A percentile compares a stretch with the other conserved stretches of the same genome.
These are phyloP conservation scores for Warburgia ugandensis DNA, from an alignment of 164 flowering plant genomes.

Conservation along the genomic window DNA sequence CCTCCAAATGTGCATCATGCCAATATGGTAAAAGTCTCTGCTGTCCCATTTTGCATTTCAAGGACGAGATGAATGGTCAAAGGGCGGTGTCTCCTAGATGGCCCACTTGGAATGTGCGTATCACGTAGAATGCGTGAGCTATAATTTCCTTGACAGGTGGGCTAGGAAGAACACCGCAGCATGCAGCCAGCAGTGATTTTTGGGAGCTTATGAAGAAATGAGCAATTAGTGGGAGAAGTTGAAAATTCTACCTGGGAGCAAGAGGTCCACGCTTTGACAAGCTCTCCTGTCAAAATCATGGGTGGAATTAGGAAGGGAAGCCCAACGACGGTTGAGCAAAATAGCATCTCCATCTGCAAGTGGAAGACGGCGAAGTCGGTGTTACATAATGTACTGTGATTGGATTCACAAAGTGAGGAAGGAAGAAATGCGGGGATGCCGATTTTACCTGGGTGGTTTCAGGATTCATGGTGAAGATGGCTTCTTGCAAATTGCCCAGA, in stretches of 20 bases:
- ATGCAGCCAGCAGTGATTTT: no score
- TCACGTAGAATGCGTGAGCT: no score
- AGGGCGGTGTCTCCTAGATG: no score
- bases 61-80: no score
- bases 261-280: slow-evolving; percentile 78
- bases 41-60: no score
- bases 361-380: neutral
- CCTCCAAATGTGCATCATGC: no score
- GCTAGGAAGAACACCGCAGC: no score
- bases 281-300: slow-evolving; percentile 84
- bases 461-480: slow-evolving; percentile 78
- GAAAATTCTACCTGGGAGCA: slow-evolving; percentile 59
- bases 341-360: slow-evolving; percentile 87
- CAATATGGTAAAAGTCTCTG: no score
- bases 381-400: neutral
- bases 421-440: neutral
- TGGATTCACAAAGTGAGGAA: neutral
- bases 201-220: no score
- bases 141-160: no score
- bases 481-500: slow-evolving; percentile 87
- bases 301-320: slow-evolving; percentile 89
- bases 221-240: no score
- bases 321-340: slow-evolving; percentile 91
- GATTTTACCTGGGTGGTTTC: slow-evolving; percentile 73
- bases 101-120: no score